Base-by-base conservation (phyloP, 2,329 filamentous ascomycete species). In the Chaetomiaceae sp. region DNA sequence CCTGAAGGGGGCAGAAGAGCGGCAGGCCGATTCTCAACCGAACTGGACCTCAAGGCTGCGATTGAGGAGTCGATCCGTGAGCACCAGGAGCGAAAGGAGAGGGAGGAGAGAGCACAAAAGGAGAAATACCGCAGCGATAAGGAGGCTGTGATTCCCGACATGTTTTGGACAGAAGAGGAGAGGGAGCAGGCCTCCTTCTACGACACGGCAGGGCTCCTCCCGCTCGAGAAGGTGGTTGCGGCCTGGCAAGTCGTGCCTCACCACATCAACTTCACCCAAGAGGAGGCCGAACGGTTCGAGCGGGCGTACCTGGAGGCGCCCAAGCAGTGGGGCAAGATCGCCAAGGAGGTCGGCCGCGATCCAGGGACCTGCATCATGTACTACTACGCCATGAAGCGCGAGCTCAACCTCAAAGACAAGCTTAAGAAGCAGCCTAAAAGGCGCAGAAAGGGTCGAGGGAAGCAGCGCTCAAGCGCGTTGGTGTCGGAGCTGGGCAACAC, bases 311-410 rank as follows among this genome's bases (percentile, higher is more conserved):
- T 88, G 47, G 85, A 89, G 57, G 81, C 80, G 54, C 87, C 88
- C 0, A 94, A 94, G 75, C 88, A 91, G 64, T 94, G 88, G 87
- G 87, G 87, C 53, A 84, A 82, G 62, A 84, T 94, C 54, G 86
- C 88, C 5, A 82, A 87, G 54, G 77, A 78, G 22, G 72, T 92
- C 6, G 79, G 80, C 27, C 82, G 88, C 22, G 84, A 88, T 63
- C 91, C 89, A 69, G 85, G 87, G 59, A 82, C 88, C 43, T 90
- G 87, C 68, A 94, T 94, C 61, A 86, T 90, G 65, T 90, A 91
- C 68, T 94, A 94, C 70, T 94, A 94, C 68, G 77, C 88, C 58
- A 88, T 86, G 66, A 94, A 84, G 71, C 87, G 86, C 71, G 78
- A 84, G 43, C 80, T 84, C 38, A 85, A 88, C 58, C 84, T 91